Evolutionary conservation across 345 rosid species (phyloP), one percentile per base, ranked within the genome.

Genomic region (Hypericum androsaemum): DNA sequence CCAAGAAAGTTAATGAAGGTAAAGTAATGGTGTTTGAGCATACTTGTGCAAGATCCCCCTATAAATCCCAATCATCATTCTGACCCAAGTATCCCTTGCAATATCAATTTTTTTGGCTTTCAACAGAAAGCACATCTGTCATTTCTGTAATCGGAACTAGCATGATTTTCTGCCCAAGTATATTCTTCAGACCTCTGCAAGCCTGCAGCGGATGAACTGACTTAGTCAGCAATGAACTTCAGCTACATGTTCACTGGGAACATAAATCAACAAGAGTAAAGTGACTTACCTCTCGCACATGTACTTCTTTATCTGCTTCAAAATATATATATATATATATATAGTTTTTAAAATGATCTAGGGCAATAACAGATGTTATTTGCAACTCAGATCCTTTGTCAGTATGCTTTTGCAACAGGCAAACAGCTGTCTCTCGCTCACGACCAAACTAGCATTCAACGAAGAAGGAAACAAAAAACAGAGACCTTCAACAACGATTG

Each of bases 121-220:
- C 96, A 58, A 85, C 98, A 36, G 98, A 81, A 37, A 92, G 95
- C 13, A 92, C 98, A 74, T 85, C 98, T 12, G 96, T 83, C 98
- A 88, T 92, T 76, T 92, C 98, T 69, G 72, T 83, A 48, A 92
- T 92, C 5, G 95, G 96, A 44, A 88, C 98, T 54, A 92, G 96
- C 81, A 64, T 80, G 60, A 85, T 76, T 65, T 82, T 82, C 74
- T 83, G 86, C 17, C 72, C 64, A 68, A 64, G 81, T 41, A 88
- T 84, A 70, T 75, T 81, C 43, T 95, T 75, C 68, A 92, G 64
- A 43, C 98, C 98, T 78, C 83, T 92, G 79, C 84, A 76, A 44
- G 95, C 96, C 98, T 90, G 74, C 53, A 54, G 53, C 41, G 68
- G 45, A 1, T 22, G 32, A 22, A 22, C 32, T 22, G 41, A 53